Evolutionary conservation across 1,139 yeast genomes (phyloP).

Genomic region (Meyerozyma smithsonii): DNA sequence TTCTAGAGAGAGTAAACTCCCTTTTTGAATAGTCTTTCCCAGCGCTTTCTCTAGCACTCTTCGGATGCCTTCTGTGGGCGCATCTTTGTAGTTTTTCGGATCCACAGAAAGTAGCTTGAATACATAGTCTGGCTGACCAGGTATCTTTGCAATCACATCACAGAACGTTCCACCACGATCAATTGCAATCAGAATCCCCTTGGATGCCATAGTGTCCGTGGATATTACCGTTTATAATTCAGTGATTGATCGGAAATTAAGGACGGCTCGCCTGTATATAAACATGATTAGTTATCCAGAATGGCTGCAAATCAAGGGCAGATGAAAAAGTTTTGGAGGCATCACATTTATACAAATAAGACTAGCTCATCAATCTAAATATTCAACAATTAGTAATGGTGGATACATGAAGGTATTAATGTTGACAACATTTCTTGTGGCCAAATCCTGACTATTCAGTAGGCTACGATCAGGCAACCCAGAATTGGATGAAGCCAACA

Average conservation of each 20-base stretch:
- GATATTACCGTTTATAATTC: no score
- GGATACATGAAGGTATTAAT: no score
- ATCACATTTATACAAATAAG: no score
- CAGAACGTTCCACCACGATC: slow-evolving; percentile 88
- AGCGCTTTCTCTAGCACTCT: slow-evolving; percentile 62
- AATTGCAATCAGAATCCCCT: slow-evolving; percentile 17
- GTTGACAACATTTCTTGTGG: no score
- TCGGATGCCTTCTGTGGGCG: slow-evolving; percentile 88
- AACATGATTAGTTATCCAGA: neutral
- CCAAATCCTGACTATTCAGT: no score
- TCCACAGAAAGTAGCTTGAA: slow-evolving; percentile 80
- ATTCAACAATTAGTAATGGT: no score
- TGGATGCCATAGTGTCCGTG: slow-evolving; percentile 1
- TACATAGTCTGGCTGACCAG: slow-evolving; percentile 32
- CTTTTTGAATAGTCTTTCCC: slow-evolving; percentile 43
- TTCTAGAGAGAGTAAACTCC: slow-evolving; percentile 25
- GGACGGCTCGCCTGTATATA: neutral
- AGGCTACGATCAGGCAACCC: no score
- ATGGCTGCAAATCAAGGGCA: neutral
- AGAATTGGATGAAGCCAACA: no score
- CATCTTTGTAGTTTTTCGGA: slow-evolving; percentile 80
- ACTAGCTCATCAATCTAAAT: no score
- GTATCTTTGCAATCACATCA: slow-evolving; percentile 60
- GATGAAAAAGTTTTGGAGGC: no score
- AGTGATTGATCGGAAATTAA: no score